Percentiles rank a stretch among this genome's conserved stretches.
Conservation (phyloP, 2,329 filamentous ascomycete genomes). For the Aspergillus intermedius region DNA sequence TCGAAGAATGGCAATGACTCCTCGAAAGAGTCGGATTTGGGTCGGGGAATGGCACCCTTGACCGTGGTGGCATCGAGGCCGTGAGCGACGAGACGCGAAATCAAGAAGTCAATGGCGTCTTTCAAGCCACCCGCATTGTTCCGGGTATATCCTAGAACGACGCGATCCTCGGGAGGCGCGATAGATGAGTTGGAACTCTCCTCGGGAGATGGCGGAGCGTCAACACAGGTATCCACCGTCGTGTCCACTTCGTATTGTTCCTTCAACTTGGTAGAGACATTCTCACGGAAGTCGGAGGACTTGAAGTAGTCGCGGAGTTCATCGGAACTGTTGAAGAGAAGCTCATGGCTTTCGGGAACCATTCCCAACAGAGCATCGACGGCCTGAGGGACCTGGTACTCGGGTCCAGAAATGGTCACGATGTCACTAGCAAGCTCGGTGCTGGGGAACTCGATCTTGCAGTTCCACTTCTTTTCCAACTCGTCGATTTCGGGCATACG, state of each 20-base stretch:
- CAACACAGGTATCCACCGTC: conserved; percentile 52
- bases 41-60: conserved; percentile 92
- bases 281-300: conserved; percentile 71
- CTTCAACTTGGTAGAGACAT: conserved; percentile 77
- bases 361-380: conserved; percentile 95
- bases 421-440: conserved; percentile 96
- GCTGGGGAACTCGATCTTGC: conserved; percentile 97
- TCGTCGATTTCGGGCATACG: conserved; percentile 86
- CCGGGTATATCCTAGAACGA: conserved; percentile 80
- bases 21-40: conserved; percentile 97
- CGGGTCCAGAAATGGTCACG: conserved; percentile 89
- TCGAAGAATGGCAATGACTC: conserved; percentile 95
- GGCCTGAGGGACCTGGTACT: conserved; percentile 96
- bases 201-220: conserved; percentile 24
- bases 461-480: conserved; percentile 98
- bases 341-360: conserved; percentile 93
- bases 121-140: conserved; percentile 95
- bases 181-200: conserved; percentile 39
- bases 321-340: conserved; percentile 70
- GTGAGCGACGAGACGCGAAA: conserved; percentile 75
- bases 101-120: conserved; percentile 91
- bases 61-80: conserved; percentile 83
- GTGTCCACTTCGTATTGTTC: conserved; percentile 88
- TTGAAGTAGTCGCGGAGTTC: conserved; percentile 75
- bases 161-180: conserved; percentile 44